phyloP scores from a whole-genome alignment of 2,329 filamentous ascomycete genomes.

The Trichoderma koningiopsis region DNA sequence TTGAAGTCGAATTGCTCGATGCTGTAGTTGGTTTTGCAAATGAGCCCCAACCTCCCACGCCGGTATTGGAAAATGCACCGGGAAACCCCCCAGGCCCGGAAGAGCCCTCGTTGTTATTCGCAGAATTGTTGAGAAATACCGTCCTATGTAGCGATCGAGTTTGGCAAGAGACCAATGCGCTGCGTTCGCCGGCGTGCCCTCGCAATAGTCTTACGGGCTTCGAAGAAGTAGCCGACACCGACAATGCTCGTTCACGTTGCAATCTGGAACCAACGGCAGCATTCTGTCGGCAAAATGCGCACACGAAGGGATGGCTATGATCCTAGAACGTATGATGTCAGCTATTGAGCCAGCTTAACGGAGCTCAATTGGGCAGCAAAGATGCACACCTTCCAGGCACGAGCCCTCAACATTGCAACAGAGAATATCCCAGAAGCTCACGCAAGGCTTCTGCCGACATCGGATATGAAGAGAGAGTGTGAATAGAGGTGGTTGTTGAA shows the following conservation, averaged over 20 bases:
- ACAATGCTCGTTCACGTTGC: constrained; percentile 2
- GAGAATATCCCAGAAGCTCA: constrained; percentile 12
- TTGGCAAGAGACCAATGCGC: constrained; percentile 13
- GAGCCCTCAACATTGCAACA: constrained; percentile 48
- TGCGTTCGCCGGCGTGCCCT: background rate
- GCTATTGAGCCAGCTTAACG: background rate
- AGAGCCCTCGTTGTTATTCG: constrained; percentile 30
- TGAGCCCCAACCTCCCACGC: constrained; percentile 30
- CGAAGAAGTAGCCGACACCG: background rate
- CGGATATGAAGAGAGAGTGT: background rate
- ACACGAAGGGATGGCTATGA: constrained; percentile 45
- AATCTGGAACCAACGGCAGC: constrained; percentile 30
- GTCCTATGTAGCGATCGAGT: constrained; percentile 37
- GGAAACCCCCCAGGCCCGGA: constrained; percentile 32
- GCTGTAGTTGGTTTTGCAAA: constrained; percentile 27
- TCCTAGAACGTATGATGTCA: constrained; percentile 34
- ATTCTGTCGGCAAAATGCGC: constrained; percentile 44
- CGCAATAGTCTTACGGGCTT: background rate
- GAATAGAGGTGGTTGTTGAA: background rate
- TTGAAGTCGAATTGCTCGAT: background rate
- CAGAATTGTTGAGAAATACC: constrained; percentile 28
- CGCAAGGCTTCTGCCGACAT: constrained; percentile 19
- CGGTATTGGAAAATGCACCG: constrained; percentile 31
- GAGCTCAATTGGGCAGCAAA: constrained; percentile 10
- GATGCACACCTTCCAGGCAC: constrained; percentile 43